Evolutionary conservation across 148 eudicot species (phyloP), one percentile per base, ranked within the genome.

Genomic region (Arbutus unedo): DNA sequence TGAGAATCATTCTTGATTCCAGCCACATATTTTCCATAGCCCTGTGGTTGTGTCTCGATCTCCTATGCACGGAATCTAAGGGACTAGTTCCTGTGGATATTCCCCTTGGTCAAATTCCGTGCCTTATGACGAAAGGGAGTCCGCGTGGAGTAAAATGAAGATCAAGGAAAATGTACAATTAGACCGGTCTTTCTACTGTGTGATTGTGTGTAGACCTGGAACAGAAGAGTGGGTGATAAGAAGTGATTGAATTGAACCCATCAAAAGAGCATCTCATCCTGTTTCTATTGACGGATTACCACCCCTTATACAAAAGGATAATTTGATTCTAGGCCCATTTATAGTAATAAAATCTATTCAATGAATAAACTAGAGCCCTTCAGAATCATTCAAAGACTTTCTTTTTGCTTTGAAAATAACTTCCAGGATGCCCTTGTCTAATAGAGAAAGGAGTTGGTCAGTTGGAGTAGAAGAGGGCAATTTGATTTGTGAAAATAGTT

Each of bases 341-440:
- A 15, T 66, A 18, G 74, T 70, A 41, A 38, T 66, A 66, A 25
- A 11, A 70, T 41, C 47, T 13, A 41, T 38, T 41, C 6, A 68
- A 38, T 68, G 73, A 45, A 68, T 68, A 6, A 41, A 41, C 74
- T 70, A 41, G 74, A 70, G 74, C 74, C 18, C 74, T 70, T 41
- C 19, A 38, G 73, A 70, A 70, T 70, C 48, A 41, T 70, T 70
- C 74, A 70, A 70, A 13, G 8, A 70, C 74, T 41, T 70, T 38
- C 47, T 70, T 70, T 14, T 41, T 70, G 48, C 48, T 70, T 68
- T 41, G 47, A 68, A 68, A 68, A 41, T 68, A 18, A 68, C 74
- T 68, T 68, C 19, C 14, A 41, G 74, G 47, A 68, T 41, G 71
- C 38, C 66, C 66, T n/a, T 19, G 9, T 60, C 23, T 25, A 41